Conservation (phyloP, 176 grass and related monocot genomes). For the Stipa capillata region DNA sequence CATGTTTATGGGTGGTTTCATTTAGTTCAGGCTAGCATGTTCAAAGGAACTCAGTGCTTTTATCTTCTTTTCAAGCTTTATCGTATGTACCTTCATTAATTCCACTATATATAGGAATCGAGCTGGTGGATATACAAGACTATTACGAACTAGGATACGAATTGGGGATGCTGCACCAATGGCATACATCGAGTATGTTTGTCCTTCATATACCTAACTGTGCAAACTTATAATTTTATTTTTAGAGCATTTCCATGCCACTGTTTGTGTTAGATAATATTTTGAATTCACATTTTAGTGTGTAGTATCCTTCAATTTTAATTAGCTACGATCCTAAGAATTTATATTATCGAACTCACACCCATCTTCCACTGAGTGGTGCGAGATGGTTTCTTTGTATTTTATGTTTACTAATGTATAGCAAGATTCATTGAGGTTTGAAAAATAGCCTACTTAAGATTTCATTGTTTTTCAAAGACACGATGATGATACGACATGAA, state of each 20-base stretch:
- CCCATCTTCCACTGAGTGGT: background rate
- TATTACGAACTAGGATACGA: slow-evolving; percentile 74
- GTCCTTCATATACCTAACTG: background rate
- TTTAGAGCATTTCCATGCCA: background rate
- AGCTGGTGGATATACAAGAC: slow-evolving; percentile 85
- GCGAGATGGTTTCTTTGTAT: background rate
- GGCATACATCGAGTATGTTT: slow-evolving; percentile 88
- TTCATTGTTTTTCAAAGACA: background rate
- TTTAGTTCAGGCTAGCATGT: background rate
- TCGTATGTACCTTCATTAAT: background rate
- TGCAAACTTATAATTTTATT: background rate
- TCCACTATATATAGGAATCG: slow-evolving; percentile 38
- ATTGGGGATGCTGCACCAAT: slow-evolving; percentile 88
- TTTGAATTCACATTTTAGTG: background rate
- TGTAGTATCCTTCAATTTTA: background rate
- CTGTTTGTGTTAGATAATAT: background rate
- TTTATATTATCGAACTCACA: background rate
- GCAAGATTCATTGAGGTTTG: background rate
- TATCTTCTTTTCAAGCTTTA: background rate
- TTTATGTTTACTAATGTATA: background rate
- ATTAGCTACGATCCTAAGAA: background rate
- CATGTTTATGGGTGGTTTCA: background rate
- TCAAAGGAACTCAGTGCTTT: background rate
- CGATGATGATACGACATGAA: background rate
- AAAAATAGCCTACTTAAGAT: background rate